Base-by-base conservation (phyloP, 139 green algal species). In the Tetradesmus lagerheimii region DNA sequence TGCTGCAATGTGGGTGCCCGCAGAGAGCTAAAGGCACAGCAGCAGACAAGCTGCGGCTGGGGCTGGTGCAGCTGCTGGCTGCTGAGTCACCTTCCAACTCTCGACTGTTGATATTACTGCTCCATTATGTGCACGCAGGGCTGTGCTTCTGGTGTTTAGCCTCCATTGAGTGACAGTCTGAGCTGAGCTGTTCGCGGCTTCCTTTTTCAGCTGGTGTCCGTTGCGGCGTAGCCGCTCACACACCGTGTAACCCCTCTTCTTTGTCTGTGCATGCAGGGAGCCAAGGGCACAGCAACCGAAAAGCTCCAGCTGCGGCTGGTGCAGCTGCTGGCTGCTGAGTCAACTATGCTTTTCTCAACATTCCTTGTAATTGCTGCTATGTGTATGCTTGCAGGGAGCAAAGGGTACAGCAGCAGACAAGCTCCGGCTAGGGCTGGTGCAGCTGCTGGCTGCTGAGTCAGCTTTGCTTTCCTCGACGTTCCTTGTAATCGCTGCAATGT, bases 281-380 rank as follows among this genome's bases (percentile, higher is more conserved):
- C 15, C 18, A 93, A 94, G 79, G 94, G 96, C 41, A 96, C 82
- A 5, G 27, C 92, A 6, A 62, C 92, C 25, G 98, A 99, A 93
- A 99, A 99, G 91, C 92, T 99, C 83, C 95, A 98, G 8, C 92
- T 99, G 74, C 97, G 95, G 27, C 89, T 99, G 45, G 91, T 99
- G 23, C 98, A 96, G 91, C 83, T 99, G 77, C 93, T 99, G 15
- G 94, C 96, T 12, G 87, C 92, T n/a, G 93, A 96, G 85, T 91
- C 92, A 37, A 4, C 74, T 5, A 57, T 57, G 45, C 45, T 12
- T 12, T 57, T 18, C 45, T 57, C 45, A 57, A 57, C 45, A 9
- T 12, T 57, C 15, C 53, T 29, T 6, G 18, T 66, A 25, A 29
- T 15, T 66, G 18, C 15, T 66, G 53, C 53, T 3, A 6, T 6